Evolutionary conservation across 257 asterid genomes (phyloP), one percentile per base, ranked within the genome.

Genomic region (Avicennia marina): DNA sequence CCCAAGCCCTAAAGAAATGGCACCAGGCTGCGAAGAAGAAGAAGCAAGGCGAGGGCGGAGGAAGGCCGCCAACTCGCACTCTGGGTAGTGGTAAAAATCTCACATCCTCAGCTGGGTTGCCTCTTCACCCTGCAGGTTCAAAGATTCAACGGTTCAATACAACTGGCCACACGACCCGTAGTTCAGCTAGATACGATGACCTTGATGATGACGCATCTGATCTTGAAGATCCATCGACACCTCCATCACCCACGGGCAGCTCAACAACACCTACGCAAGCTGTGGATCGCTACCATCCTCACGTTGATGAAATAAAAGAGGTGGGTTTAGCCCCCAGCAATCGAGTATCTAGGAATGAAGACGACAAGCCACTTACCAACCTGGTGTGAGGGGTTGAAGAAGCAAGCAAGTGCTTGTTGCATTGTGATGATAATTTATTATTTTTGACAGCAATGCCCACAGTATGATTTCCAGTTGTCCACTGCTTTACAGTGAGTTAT

Each of bases 1-100:
- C 94, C 1, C 82, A 84, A 53, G 95, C 95, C 45, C 80, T 90
- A 7, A 84, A 80, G 81, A 86, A 84, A 48, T 90, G 97, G 97
- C 97, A 80, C 19, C 71, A 65, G 90, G 94, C 84, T 0, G 94
- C 80, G 56, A 86, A 84, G 80, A 86, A 90, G 81, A 82, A 72
- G 71, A 68, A 66, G 0, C 12, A 12, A 2, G 80, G 74, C 33
- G 33, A 29, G 33, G 67, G 58, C 8, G 78, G 74, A 25, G 84
- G 77, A 8, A 77, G 69, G 60, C 72, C 95, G 17, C 85, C 84
- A 0, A 60, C 85, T 0, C 75, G 76, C 32, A 68, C 81, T 0
- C 34, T 82, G 19, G 98, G 95, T 11, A 78, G 34, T 43, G 76
- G 57, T 52, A 75, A 62, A 15, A 90, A 90, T 44, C 90, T 90